Conservation (phyloP, 2,329 filamentous ascomycete genomes). For the Pseudovirgaria hyperparasitica region DNA sequence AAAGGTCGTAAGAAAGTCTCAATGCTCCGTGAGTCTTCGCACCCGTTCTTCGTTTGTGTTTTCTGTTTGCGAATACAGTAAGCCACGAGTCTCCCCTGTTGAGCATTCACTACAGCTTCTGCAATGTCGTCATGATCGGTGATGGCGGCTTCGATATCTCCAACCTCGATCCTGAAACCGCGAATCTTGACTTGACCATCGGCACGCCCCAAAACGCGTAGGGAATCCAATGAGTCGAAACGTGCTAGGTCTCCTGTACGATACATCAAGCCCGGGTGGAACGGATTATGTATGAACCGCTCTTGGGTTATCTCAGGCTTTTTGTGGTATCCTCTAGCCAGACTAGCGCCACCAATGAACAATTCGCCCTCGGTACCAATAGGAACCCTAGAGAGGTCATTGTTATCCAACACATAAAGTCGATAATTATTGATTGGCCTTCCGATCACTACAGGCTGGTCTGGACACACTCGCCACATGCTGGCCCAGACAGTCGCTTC, state of each 20-base stretch:
- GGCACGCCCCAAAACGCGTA: conserved; percentile 13
- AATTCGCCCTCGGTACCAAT: conserved; percentile 30
- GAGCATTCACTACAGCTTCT: conserved; percentile 12
- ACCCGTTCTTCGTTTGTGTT: neutral
- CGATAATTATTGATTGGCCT: conserved; percentile 8
- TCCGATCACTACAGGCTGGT: conserved; percentile 12
- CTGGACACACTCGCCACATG: conserved; percentile 12
- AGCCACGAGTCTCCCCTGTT: conserved; percentile 16
- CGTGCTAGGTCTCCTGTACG: conserved; percentile 27
- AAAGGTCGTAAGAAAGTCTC: conserved; percentile 11
- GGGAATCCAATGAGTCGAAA: conserved; percentile 17
- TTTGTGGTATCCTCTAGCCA: conserved; percentile 22
- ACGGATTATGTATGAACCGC: conserved; percentile 3
- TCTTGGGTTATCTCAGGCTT: conserved; percentile 9
- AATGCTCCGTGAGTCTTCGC: conserved; percentile 2
- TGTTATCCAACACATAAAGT: conserved; percentile 26
- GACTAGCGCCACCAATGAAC: conserved; percentile 23
- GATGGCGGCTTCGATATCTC: conserved; percentile 24
- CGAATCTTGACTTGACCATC: conserved; percentile 14
- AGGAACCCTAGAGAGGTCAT: conserved; percentile 21
- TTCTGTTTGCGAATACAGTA: conserved; percentile 11
- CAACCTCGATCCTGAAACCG: conserved; percentile 25
- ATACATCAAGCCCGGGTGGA: conserved; percentile 13
- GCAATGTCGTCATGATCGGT: conserved; percentile 11
- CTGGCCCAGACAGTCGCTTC: conserved; percentile 11